Conservation (phyloP, 306 rosid genomes). For the Cajanus cajan region DNA sequence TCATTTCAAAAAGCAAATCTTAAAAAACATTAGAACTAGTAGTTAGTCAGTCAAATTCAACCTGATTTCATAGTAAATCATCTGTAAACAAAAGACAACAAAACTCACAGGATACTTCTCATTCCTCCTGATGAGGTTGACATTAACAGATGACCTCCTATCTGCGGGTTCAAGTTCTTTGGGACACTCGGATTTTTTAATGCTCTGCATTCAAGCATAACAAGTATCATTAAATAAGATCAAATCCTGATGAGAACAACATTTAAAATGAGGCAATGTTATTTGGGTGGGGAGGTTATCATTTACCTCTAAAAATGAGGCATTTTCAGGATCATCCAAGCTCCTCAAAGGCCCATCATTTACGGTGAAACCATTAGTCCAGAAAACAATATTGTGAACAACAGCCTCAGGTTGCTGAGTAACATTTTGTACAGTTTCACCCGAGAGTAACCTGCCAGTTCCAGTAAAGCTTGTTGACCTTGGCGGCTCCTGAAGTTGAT, state of each 20-base stretch:
- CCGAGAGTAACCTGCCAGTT: slow-evolving; percentile 85
- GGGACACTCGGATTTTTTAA: slow-evolving; percentile 89
- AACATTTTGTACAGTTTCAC: slow-evolving; percentile 65
- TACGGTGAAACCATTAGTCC: slow-evolving; percentile 88
- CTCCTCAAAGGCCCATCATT: slow-evolving; percentile 94
- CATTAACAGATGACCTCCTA: slow-evolving; percentile 77
- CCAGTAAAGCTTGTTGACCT: slow-evolving; percentile 89
- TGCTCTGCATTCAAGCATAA: slow-evolving; percentile 64
- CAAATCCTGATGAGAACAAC: too few species aligned
- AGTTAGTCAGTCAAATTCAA: not conserved
- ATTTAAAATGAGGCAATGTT: too few species aligned
- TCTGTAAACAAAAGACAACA: not conserved
- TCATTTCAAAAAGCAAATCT: not conserved
- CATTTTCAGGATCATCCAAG: slow-evolving; percentile 96
- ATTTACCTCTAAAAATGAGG: slow-evolving; percentile 80
- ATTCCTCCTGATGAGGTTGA: slow-evolving; percentile 78
- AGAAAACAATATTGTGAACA: slow-evolving; percentile 88
- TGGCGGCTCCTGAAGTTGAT: slow-evolving; percentile 68
- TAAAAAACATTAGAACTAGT: not conserved
- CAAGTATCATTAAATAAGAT: slow-evolving; percentile 3
- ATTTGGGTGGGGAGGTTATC: too few species aligned
- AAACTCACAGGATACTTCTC: slow-evolving; percentile 80
- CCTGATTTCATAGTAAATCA: not conserved
- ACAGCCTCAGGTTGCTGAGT: slow-evolving; percentile 79
- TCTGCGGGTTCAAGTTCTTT: slow-evolving; percentile 90